Evolutionary conservation across 192 early-diverging fungal genomes (phyloP).

Genomic region (Tieghemiomyces parasiticus): DNA sequence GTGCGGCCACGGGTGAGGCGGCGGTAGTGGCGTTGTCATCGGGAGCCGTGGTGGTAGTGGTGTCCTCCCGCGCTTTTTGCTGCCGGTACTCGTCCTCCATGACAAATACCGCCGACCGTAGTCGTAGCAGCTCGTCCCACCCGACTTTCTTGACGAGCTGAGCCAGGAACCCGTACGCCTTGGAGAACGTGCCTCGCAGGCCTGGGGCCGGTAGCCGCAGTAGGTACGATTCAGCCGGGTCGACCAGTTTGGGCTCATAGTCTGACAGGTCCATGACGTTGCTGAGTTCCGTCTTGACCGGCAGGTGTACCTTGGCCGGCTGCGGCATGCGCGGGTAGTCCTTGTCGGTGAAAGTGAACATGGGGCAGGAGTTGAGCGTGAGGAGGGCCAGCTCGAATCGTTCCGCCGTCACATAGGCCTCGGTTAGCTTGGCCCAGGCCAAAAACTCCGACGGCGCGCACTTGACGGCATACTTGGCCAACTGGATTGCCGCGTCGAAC

Average conservation of each 20-base stretch:
- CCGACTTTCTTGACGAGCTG: slow-evolving; percentile 69
- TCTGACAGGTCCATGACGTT: slow-evolving; percentile 10
- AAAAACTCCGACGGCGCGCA: slow-evolving; percentile 88
- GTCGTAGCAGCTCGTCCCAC: slow-evolving; percentile 88
- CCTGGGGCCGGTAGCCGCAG: slow-evolving; percentile 74
- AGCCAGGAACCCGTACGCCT: slow-evolving; percentile 75
- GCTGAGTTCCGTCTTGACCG: slow-evolving; percentile 38
- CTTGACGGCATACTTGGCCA: slow-evolving; percentile 89
- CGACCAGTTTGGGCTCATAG: neutral
- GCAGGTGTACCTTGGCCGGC: slow-evolving; percentile 75
- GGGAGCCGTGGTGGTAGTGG: neutral
- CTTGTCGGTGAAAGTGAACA: slow-evolving; percentile 85
- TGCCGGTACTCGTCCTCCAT: slow-evolving; percentile 97
- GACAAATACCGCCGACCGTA: slow-evolving; percentile 83
- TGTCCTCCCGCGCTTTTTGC: slow-evolving; percentile 54
- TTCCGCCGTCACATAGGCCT: slow-evolving; percentile 75
- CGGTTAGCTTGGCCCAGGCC: slow-evolving; percentile 90
- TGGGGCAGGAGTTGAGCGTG: slow-evolving; percentile 95
- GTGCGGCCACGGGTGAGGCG: no score
- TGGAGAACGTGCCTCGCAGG: slow-evolving; percentile 84
- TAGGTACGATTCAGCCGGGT: slow-evolving; percentile 20
- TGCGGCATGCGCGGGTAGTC: slow-evolving; percentile 86
- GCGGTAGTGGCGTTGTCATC: no score
- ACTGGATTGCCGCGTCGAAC: slow-evolving; percentile 60
- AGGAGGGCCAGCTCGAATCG: slow-evolving; percentile 76